These are phyloP conservation scores for Cutaneotrichosporon mucoides DNA, from an alignment of 1,284 basidiomycete species.

Conservation along the genomic window DNA sequence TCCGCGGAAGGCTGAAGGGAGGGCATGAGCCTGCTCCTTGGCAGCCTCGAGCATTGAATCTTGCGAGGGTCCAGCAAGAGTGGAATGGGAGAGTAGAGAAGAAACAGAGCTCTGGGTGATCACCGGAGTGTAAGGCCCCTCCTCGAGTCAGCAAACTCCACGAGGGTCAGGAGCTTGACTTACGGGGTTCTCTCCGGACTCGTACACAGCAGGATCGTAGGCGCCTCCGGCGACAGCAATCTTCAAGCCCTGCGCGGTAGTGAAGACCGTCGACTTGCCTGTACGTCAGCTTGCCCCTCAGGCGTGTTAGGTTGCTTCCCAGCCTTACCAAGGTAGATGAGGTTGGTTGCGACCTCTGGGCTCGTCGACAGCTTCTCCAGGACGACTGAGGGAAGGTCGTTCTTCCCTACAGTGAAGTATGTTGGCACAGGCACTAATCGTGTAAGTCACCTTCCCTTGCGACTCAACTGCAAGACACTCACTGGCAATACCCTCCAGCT, in stretches of 20 bases:
- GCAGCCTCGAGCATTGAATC: conserved; percentile 65
- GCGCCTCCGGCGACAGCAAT: conserved; percentile 79
- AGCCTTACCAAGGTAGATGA: conserved; percentile 66
- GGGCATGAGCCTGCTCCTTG: conserved; percentile 62
- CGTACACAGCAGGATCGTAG: conserved; percentile 61
- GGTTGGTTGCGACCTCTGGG: conserved; percentile 72
- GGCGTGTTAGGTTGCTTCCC: no score
- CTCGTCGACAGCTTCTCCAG: conserved; percentile 70
- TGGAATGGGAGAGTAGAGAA: conserved; percentile 56
- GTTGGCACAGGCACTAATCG: conserved; percentile 74
- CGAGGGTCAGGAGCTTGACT: background rate
- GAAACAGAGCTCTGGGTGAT: conserved; percentile 66
- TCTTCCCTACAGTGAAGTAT: conserved; percentile 83
- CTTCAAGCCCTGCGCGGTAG: conserved; percentile 74
- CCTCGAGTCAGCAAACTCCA: conserved; percentile 24
- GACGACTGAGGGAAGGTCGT: conserved; percentile 66
- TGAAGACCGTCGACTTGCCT: conserved; percentile 80
- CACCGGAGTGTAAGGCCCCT: conserved; percentile 65
- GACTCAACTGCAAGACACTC: conserved; percentile 9
- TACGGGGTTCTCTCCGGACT: conserved; percentile 19
- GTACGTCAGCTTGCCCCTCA: background rate
- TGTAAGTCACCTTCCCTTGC: conserved; percentile 3
- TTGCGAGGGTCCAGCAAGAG: conserved; percentile 47
- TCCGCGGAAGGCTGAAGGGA: conserved; percentile 53
- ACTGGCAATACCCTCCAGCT: conserved; percentile 48